Evolutionary conservation across 495 filamentous ascomycete genomes (phyloP).

Genomic region (Penicillium cinerascens): DNA sequence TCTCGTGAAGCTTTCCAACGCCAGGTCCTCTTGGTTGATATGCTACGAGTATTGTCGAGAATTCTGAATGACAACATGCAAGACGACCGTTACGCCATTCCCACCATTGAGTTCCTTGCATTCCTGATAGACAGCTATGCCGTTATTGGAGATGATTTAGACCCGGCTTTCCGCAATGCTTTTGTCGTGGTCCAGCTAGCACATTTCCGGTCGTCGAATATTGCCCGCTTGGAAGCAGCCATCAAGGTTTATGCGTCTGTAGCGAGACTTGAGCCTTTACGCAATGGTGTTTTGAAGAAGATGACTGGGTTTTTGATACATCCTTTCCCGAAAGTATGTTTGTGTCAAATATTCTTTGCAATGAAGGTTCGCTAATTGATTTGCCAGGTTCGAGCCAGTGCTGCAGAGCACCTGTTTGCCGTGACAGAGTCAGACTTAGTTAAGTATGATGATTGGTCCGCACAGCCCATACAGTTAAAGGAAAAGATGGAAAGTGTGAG

Average conservation of each 20-base stretch:
- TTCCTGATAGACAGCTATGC: slow-evolving; percentile 62
- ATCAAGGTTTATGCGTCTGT: slow-evolving; percentile 73
- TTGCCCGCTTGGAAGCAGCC: slow-evolving; percentile 73
- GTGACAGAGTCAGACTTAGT: slow-evolving; percentile 31
- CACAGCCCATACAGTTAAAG: slow-evolving; percentile 37
- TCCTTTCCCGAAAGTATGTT: slow-evolving; percentile 58
- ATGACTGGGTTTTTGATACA: slow-evolving; percentile 58
- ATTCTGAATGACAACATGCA: slow-evolving; percentile 45
- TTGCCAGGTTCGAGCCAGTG: slow-evolving; percentile 33
- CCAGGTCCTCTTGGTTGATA: slow-evolving; percentile 22
- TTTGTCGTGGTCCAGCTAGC: slow-evolving; percentile 70
- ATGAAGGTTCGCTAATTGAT: not conserved
- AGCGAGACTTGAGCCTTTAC: slow-evolving; percentile 35
- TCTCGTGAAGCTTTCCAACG: slow-evolving; percentile 35
- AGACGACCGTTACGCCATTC: slow-evolving; percentile 69
- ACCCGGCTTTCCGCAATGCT: slow-evolving; percentile 50
- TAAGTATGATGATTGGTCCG: slow-evolving; percentile 43
- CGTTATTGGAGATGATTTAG: slow-evolving; percentile 9
- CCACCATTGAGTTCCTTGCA: slow-evolving; percentile 68
- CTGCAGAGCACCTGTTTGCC: slow-evolving; percentile 39
- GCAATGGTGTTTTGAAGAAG: slow-evolving; percentile 49
- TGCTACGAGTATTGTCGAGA: slow-evolving; percentile 41
- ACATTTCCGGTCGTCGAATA: slow-evolving; percentile 76
- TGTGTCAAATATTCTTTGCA: not conserved
- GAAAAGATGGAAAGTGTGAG: slow-evolving; percentile 32